phyloP scores from a whole-genome alignment of 2,329 filamentous ascomycete genomes.

The Sclerotiophoma versabilis region DNA sequence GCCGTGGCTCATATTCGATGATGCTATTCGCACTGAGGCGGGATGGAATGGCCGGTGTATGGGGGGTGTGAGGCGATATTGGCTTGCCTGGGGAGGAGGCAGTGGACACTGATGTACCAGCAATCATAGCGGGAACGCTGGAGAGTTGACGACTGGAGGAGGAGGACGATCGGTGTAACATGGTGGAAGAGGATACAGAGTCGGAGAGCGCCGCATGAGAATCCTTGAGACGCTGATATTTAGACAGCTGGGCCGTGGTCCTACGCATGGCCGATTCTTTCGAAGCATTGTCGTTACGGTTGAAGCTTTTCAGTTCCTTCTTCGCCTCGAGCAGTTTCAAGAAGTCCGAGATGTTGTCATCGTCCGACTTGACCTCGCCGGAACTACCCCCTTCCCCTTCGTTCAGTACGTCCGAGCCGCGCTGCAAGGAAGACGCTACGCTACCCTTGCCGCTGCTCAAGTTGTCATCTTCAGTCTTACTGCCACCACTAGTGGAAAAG shows the following conservation, averaged over 20 bases:
- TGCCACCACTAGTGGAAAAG: slow-evolving; percentile 76
- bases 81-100: slow-evolving; percentile 90
- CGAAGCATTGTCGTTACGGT: slow-evolving; percentile 64
- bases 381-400: slow-evolving; percentile 70
- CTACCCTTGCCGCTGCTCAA: slow-evolving; percentile 82
- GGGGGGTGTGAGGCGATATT: slow-evolving; percentile 86
- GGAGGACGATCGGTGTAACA: slow-evolving; percentile 82
- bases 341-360: slow-evolving; percentile 93
- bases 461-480: slow-evolving; percentile 75
- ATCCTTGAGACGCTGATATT: slow-evolving; percentile 88
- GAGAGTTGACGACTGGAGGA: slow-evolving; percentile 78
- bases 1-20: slow-evolving; percentile 66
- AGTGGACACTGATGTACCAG: slow-evolving; percentile 75
- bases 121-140: slow-evolving; percentile 66
- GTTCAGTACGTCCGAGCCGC: slow-evolving; percentile 80
- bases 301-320: slow-evolving; percentile 84
- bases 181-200: slow-evolving; percentile 88
- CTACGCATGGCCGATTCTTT: slow-evolving; percentile 75
- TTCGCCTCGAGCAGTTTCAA: slow-evolving; percentile 86
- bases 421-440: slow-evolving; percentile 71
- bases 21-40: slow-evolving; percentile 92
- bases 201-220: slow-evolving; percentile 89
- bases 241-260: slow-evolving; percentile 80
- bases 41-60: slow-evolving; percentile 92
- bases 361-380: slow-evolving; percentile 76